Conservation (phyloP, 306 rosid species). For the Lathyrus tuberosus region DNA sequence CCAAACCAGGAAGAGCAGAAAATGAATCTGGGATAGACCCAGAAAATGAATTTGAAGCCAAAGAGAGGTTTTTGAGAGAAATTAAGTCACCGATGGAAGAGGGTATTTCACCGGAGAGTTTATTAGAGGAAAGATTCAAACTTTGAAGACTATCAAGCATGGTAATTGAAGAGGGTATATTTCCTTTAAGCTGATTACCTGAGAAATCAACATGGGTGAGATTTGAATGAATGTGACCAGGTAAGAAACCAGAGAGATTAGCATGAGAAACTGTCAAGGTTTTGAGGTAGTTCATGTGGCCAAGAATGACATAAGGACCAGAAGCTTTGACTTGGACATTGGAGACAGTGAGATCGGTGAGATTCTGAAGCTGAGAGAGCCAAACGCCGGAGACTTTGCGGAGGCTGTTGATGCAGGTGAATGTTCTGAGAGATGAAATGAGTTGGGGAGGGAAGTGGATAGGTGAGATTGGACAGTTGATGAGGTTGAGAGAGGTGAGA, state of each 20-base stretch:
- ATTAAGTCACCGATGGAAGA: constrained; percentile 72
- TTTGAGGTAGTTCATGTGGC: constrained; percentile 66
- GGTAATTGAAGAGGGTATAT: constrained; percentile 60
- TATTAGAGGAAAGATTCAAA: constrained; percentile 71
- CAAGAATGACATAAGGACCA: constrained; percentile 80
- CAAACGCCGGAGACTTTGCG: constrained; percentile 72
- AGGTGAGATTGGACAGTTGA: constrained; percentile 83
- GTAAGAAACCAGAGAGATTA: constrained; percentile 74
- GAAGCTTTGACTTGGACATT: constrained; percentile 56
- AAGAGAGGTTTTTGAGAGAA: constrained; percentile 58
- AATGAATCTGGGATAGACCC: constrained; percentile 77
- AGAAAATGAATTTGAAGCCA: constrained; percentile 75
- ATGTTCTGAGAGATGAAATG: constrained; percentile 67
- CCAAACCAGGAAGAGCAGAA: constrained; percentile 64
- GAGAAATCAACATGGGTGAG: constrained; percentile 82
- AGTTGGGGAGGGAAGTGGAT: constrained; percentile 81
- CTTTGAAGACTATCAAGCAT: constrained; percentile 61
- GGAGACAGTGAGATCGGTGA: constrained; percentile 77
- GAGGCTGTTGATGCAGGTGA: constrained; percentile 69
- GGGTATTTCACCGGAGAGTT: constrained; percentile 68
- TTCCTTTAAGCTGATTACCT: constrained; percentile 67
- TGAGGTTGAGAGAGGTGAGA: constrained; percentile 68
- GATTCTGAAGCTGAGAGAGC: constrained; percentile 77
- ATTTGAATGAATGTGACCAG: constrained; percentile 61
- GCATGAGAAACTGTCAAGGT: constrained; percentile 71